A percentile compares a stretch with the other conserved stretches of the same genome.
These are phyloP conservation scores for Boechera retrofracta DNA, from an alignment of 345 rosid genomes.

Conservation along the genomic window DNA sequence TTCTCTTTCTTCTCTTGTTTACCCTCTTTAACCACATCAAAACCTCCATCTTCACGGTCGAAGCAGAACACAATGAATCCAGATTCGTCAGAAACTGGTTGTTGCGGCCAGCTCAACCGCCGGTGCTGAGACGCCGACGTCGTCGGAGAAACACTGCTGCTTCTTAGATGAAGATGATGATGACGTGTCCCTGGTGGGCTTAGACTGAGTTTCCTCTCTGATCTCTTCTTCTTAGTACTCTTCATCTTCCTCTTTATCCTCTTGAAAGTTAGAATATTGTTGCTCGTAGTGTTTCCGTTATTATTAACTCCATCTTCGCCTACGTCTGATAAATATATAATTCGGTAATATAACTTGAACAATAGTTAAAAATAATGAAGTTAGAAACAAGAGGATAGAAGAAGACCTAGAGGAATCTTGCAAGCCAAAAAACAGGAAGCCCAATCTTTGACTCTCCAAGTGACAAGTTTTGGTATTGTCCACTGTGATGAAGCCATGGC, in stretches of 20 bases:
- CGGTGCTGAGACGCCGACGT: slow-evolving; percentile 34
- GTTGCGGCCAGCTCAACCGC: slow-evolving; percentile 43
- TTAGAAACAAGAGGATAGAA: neutral
- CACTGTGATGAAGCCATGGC: slow-evolving; percentile 56
- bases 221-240: slow-evolving; percentile 41
- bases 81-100: slow-evolving; percentile 52
- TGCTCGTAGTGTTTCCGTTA: slow-evolving; percentile 29
- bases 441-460: slow-evolving; percentile 69
- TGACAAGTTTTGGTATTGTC: slow-evolving; percentile 56
- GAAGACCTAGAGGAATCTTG: slow-evolving; percentile 57
- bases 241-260: slow-evolving; percentile 40
- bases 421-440: slow-evolving; percentile 69
- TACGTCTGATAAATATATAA: slow-evolving; percentile 37
- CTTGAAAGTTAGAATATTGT: slow-evolving; percentile 33
- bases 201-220: slow-evolving; percentile 36
- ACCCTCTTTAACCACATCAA: slow-evolving; percentile 59
- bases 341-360: neutral
- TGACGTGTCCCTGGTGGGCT: slow-evolving; percentile 47
- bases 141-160: slow-evolving; percentile 41
- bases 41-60: slow-evolving; percentile 62
- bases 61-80: slow-evolving; percentile 73
- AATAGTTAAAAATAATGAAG: neutral
- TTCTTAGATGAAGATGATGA: slow-evolving; percentile 41
- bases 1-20: slow-evolving; percentile 40
- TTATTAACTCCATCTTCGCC: slow-evolving; percentile 46